These are phyloP conservation scores for Pythium insidiosum DNA, from an alignment of 352 stramenopile species.

Conservation along the genomic window DNA sequence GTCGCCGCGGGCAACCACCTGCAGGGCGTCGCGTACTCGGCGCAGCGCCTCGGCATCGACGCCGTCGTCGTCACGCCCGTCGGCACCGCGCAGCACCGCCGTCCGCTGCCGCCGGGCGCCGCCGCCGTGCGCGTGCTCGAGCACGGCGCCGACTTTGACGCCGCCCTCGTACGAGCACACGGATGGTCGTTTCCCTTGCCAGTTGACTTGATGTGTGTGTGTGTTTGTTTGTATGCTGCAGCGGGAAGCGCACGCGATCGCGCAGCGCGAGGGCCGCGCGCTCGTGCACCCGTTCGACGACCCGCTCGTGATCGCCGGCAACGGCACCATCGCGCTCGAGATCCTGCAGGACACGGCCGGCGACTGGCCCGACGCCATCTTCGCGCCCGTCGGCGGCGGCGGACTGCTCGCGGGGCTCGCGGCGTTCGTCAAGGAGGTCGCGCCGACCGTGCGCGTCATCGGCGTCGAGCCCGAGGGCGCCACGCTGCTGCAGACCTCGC, in stretches of 20 bases:
- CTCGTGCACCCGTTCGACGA: slow-evolving; percentile 98
- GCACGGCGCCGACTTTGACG: slow-evolving; percentile 96
- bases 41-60: slow-evolving; percentile 89
- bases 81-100: slow-evolving; percentile 92
- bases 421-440: slow-evolving; percentile 84
- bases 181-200: background rate
- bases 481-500: slow-evolving; percentile 90
- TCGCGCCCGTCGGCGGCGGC: slow-evolving; percentile 95
- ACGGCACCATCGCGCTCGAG: slow-evolving; percentile 96
- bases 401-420: slow-evolving; percentile 95
- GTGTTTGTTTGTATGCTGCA: too few relatives aligned
- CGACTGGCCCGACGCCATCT: slow-evolving; percentile 92
- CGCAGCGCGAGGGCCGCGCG: slow-evolving; percentile 86
- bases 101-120: slow-evolving; percentile 32
- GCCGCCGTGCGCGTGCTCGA: too few relatives aligned
- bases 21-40: slow-evolving; percentile 94
- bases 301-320: slow-evolving; percentile 95
- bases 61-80: slow-evolving; percentile 96
- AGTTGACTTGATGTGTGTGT: background rate
- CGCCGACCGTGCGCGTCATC: slow-evolving; percentile 90
- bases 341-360: slow-evolving; percentile 86
- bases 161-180: slow-evolving; percentile 58
- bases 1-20: slow-evolving; percentile 93
- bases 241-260: slow-evolving; percentile 89
- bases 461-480: slow-evolving; percentile 95